Base-by-base conservation (phyloP, 441 rosid species). In the Gossypium armourianum region DNA sequence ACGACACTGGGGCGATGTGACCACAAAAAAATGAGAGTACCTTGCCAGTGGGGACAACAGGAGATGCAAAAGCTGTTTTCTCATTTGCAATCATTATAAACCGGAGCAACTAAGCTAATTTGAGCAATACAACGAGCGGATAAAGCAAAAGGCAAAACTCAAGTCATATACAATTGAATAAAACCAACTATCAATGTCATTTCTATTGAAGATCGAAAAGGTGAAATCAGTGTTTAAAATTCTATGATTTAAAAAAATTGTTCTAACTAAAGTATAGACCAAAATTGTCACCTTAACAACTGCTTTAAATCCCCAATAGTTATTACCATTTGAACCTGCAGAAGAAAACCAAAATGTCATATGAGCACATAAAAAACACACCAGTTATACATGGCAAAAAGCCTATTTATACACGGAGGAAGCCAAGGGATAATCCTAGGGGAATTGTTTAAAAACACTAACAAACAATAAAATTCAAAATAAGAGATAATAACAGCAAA, bases 141-240 rank as follows among this genome's bases (percentile, higher is more conserved):
- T 32, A 58, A 61, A 56, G 40, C 2, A 45, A 55, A 36, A 16
- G 6, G 23, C 62, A 65, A 50, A 70, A 60, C 26, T 20, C 3
- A 56, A 73, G 67, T 81, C 79, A 29, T 81, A 62, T 78, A 79
- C 82, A 81, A 62, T 74, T 62, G 69, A 76, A 73, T 74, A 58
- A 77, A 77, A 77, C 57, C 71, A 76, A 76, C 58, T 45, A 36
- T 66, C 68, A n/a, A 63, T 64, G 77, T 57, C 74, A 62, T 55
- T 20, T 50, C 61, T 68, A 61, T 58, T 54, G 24, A 15, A 65
- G 73, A 19, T 9, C n/a, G 57, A 67, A 73, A 45, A 74, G 45
- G 40, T 21, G 0, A 53, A 52, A 70, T 26, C 50, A 49, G 72
- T 72, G 68, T 61, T 54, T 28, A 55, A 75, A 72, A 52, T 75